phyloP scores from a whole-genome alignment of 1,139 yeast species.

The Pichia sp. region DNA sequence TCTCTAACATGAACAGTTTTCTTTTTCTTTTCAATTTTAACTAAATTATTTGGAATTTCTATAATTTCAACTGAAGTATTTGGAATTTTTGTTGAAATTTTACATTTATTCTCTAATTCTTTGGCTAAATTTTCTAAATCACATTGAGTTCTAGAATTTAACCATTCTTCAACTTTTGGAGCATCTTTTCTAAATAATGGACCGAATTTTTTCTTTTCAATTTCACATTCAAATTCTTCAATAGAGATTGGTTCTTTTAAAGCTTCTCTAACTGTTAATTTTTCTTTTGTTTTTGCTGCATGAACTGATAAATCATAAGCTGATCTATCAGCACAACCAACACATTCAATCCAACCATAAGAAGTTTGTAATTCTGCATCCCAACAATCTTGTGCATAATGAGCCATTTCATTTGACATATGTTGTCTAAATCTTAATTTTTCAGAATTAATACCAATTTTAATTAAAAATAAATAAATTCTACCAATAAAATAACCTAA shows the following conservation, averaged over 20 bases:
- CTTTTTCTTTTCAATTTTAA: constrained; percentile 70
- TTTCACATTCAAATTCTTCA: constrained; percentile 74
- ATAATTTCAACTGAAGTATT: constrained; percentile 22
- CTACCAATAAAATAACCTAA: constrained; percentile 95
- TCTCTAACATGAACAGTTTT: constrained; percentile 90
- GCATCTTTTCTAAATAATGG: constrained; percentile 97
- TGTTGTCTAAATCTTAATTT: constrained; percentile 97
- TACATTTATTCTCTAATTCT: constrained; percentile 59
- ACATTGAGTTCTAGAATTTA: constrained; percentile 70
- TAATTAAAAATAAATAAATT: constrained; percentile 74
- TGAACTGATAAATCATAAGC: constrained; percentile 97
- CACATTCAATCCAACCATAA: constrained; percentile 99
- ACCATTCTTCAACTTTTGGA: constrained; percentile 80
- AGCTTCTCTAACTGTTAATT: constrained; percentile 87
- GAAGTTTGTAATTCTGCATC: constrained; percentile 96
- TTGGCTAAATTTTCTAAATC: constrained; percentile 73
- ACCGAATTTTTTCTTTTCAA: constrained; percentile 94
- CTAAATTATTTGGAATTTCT: constrained; percentile 67
- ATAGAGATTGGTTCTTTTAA: constrained; percentile 78
- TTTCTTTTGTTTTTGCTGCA: constrained; percentile 90
- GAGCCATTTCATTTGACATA: constrained; percentile 99
- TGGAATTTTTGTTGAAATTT: constrained; percentile 49
- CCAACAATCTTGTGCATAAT: constrained; percentile 99
- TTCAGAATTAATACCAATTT: constrained; percentile 82
- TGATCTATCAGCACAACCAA: constrained; percentile 99